These are phyloP conservation scores for Acer saccharum DNA, from an alignment of 345 rosid species.

Conservation along the genomic window DNA sequence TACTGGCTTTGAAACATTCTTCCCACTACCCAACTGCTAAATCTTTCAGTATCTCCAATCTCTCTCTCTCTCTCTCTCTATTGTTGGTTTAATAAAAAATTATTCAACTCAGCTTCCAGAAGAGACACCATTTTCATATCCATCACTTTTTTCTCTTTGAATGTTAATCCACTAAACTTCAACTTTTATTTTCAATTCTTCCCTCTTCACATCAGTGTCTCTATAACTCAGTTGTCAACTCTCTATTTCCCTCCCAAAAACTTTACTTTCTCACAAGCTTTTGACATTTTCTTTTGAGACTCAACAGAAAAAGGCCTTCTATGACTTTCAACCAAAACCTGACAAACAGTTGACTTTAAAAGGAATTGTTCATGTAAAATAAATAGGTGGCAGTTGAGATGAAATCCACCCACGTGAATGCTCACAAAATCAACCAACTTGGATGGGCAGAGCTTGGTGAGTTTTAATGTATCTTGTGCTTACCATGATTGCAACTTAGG, in stretches of 20 bases:
- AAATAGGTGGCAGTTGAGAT: constrained; percentile 25
- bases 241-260: background rate
- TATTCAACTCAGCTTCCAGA: too few relatives aligned
- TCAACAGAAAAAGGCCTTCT: background rate
- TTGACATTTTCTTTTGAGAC: constrained; percentile 18
- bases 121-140: too few relatives aligned
- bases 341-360: constrained; percentile 28
- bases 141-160: too few relatives aligned
- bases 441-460: constrained; percentile 18
- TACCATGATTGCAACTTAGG: background rate
- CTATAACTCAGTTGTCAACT: background rate
- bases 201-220: too few relatives aligned
- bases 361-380: constrained; percentile 1
- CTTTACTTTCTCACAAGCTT: constrained; percentile 11
- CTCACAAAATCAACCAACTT: constrained; percentile 26
- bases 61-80: background rate
- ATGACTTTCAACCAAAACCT: constrained; percentile 7
- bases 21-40: constrained; percentile 26
- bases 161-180: too few relatives aligned
- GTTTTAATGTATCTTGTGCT: constrained; percentile 24
- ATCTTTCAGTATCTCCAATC: background rate
- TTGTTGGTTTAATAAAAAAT: too few relatives aligned
- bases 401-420: constrained; percentile 14
- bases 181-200: too few relatives aligned
- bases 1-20: constrained; percentile 28